Evolutionary conservation across 495 filamentous ascomycete species (phyloP).

Genomic region (Aspergillus nanangensis): DNA sequence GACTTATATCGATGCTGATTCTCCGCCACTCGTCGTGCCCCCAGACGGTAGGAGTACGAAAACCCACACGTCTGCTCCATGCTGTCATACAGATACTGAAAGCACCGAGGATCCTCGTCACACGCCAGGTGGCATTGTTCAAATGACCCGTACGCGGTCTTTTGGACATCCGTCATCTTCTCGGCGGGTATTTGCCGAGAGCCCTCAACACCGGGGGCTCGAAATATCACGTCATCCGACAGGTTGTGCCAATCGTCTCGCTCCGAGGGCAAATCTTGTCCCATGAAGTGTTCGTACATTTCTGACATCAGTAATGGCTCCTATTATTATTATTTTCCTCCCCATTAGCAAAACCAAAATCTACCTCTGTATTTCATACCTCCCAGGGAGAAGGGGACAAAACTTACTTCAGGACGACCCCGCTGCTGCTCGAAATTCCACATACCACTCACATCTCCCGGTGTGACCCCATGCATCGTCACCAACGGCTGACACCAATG

Average conservation of each 20-base stretch:
- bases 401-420: too few relatives aligned
- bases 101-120: slow-evolving; percentile 23
- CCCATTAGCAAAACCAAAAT: neutral
- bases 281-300: slow-evolving; percentile 40
- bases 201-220: slow-evolving; percentile 20
- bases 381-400: too few relatives aligned
- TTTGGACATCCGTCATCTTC: slow-evolving; percentile 27
- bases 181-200: slow-evolving; percentile 23
- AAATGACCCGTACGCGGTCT: slow-evolving; percentile 33
- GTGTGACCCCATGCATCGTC: slow-evolving; percentile 57
- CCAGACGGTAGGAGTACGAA: slow-evolving; percentile 10
- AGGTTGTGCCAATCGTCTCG: slow-evolving; percentile 49
- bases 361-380: too few relatives aligned
- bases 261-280: slow-evolving; percentile 20
- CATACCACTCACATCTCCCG: slow-evolving; percentile 44
- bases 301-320: slow-evolving; percentile 38
- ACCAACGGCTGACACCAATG: slow-evolving; percentile 59
- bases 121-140: slow-evolving; percentile 40
- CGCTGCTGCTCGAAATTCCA: slow-evolving; percentile 48
- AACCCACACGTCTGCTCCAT: slow-evolving; percentile 7
- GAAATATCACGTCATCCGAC: slow-evolving; percentile 36
- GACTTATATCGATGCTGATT: slow-evolving; percentile 3
- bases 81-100: slow-evolving; percentile 15
- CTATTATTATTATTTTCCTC: too few relatives aligned
- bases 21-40: slow-evolving; percentile 4